Base-by-base conservation (phyloP, 768 basidiomycete genomes). In the Mycena alexandri region DNA sequence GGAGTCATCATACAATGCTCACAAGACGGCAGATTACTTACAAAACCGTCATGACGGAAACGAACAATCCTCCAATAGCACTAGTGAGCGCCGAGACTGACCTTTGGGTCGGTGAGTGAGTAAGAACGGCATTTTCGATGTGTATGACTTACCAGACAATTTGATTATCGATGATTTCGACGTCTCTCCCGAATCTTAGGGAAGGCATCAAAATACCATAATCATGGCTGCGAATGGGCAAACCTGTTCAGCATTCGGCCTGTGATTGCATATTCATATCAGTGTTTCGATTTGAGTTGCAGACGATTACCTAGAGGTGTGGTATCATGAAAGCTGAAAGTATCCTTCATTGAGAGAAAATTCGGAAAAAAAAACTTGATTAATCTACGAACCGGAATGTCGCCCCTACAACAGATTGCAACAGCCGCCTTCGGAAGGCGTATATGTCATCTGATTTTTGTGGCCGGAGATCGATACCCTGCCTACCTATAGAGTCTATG, bases 181-280 rank as follows among this genome's bases (percentile, higher is more conserved):
- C 85, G 73, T 97, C 94, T 83, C 47, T 69, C 21, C 68, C 68
- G 38, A 63, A 63, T 24, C 62, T 57, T 33, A 17, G 25, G 11
- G 50, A 44, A 47, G 12, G n/a, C 6, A 10, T 38, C 25, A 3
- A 16, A n/a, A 7, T 4, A 8, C n/a, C 5, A 13, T 14, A 19
- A 12, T 22, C 38, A 6, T 44, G 6, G 56, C 42, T 1, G 5
- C 12, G 19, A 16, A 57, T n/a, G 6, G 34, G 44, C 67, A 34
- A 94, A 95, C 9, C 94, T 87, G 77, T 95, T 96, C 70, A 96
- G 82, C 85, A 95, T 90, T 6, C 93, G 91, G 41, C 93, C 92
- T 87, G 38, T 14, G 14, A 11, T 38, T 5, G 38, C 2, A 38
- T 38, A 44, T 47, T 55, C 11, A 21, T 5, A 29, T 43, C 11